Evolutionary conservation across 345 rosid genomes (phyloP), one percentile per base, ranked within the genome.

Genomic region (Microcos paniculata): DNA sequence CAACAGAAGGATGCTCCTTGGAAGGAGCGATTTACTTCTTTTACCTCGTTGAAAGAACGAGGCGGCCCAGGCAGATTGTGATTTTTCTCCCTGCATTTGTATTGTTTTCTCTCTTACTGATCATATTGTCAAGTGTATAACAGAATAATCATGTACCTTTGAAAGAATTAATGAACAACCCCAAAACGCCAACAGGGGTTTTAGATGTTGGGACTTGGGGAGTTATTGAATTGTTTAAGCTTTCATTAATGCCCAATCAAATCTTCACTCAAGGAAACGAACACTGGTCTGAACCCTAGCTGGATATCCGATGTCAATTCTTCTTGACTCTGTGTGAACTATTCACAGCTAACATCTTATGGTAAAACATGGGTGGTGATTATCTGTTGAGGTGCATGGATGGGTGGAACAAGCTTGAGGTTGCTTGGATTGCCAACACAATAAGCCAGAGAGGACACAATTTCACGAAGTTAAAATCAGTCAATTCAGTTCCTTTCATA

Each of bases 1-100:
- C 99, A 96, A 82, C 99, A 96, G 76, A 86, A 96, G 59, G 96
- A 91, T 74, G 98, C 99, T 15, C 85, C 97, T n/a, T 93, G 97
- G 99, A 96, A 96, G 85, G 84, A 87, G 74, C 90, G 96, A 92
- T 90, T 95, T 73, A 78, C 88, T 26, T 84, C 86, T 61, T 85
- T 87, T 56, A 73, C 72, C 81, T 77, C 89, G 2, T 52, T 85
- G 58, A 88, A 90, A 74, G 94, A 90, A 82, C 78, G 82, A 75
- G 90, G 84, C 66, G 87, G 87, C 75, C 81, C 80, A 74, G 84
- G 83, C 1, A 53, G 81, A 76, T 81, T 88, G 80, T 87, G 84
- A 83, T 70, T 49, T 26, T 68, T 59, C 16, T 62, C 19, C 30
- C 11, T 2, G 31, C 6, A 30, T 31, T 33, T 38, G 24, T 61